Conservation (phyloP, 2,329 filamentous ascomycete genomes). For the Drechslerella dactyloides region DNA sequence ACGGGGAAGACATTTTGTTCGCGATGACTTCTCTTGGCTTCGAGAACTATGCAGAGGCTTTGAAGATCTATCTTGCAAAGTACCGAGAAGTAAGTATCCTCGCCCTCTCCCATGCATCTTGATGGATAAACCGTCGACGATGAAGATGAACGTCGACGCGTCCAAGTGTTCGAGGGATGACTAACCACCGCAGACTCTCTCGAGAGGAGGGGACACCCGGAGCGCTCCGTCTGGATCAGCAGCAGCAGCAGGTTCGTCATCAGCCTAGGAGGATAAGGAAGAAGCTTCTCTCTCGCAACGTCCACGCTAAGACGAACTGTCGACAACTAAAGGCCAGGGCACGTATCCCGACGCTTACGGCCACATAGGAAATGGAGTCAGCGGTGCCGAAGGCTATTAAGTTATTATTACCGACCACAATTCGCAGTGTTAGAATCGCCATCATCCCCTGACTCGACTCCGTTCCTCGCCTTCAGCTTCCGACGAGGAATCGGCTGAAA, state of each 20-base stretch:
- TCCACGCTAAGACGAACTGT: slow-evolving; percentile 47
- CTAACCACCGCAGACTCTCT: slow-evolving; percentile 45
- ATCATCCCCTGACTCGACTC: slow-evolving; percentile 13
- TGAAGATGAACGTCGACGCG: background rate
- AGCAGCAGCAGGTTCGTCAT: slow-evolving; percentile 52
- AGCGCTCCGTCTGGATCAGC: slow-evolving; percentile 51
- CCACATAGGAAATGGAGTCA: slow-evolving; percentile 51
- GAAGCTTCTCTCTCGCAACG: slow-evolving; percentile 30
- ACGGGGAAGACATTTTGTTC: slow-evolving; percentile 97
- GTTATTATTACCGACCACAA: slow-evolving; percentile 20
- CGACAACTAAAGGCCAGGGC: slow-evolving; percentile 47
- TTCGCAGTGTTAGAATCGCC: slow-evolving; percentile 11
- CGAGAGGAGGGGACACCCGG: slow-evolving; percentile 49
- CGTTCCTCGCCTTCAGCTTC: slow-evolving; percentile 11
- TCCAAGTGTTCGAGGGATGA: slow-evolving; percentile 22
- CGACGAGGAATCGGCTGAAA: slow-evolving; percentile 42
- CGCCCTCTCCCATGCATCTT: background rate
- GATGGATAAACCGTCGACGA: background rate
- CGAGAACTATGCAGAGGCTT: slow-evolving; percentile 96
- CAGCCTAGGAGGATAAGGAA: slow-evolving; percentile 43
- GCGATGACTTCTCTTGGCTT: slow-evolving; percentile 99
- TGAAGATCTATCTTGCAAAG: slow-evolving; percentile 97
- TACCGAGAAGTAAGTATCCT: slow-evolving; percentile 87
- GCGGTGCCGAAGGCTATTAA: slow-evolving; percentile 49
- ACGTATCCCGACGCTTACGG: slow-evolving; percentile 44